phyloP scores from a whole-genome alignment of 1,284 basidiomycete species.

The Porodaedalea pini region DNA sequence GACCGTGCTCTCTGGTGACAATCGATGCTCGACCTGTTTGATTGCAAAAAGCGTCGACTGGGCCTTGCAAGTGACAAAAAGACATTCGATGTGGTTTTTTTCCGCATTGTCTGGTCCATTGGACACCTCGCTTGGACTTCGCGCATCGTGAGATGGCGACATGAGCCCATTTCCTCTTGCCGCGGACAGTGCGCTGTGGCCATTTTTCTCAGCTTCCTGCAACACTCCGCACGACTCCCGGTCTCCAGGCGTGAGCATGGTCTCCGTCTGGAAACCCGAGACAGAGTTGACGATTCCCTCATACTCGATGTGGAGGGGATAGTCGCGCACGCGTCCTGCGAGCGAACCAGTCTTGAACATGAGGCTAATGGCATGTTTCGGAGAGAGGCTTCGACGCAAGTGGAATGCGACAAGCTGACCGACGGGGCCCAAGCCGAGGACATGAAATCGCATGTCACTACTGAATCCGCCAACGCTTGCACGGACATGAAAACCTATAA shows the following conservation, averaged over 20 bases:
- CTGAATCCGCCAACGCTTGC: slow-evolving; percentile 8
- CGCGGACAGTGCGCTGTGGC: background rate
- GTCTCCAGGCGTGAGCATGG: slow-evolving; percentile 25
- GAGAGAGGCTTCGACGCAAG: slow-evolving; percentile 57
- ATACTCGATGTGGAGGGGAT: slow-evolving; percentile 44
- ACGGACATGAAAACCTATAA: slow-evolving; percentile 14
- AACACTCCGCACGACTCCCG: slow-evolving; percentile 19
- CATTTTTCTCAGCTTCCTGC: background rate
- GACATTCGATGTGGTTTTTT: slow-evolving; percentile 49
- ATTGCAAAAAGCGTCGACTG: slow-evolving; percentile 62
- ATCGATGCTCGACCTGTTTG: slow-evolving; percentile 55
- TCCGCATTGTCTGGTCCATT: background rate
- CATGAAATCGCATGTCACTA: slow-evolving; percentile 62
- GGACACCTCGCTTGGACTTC: background rate
- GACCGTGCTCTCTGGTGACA: slow-evolving; percentile 73
- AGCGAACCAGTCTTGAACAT: slow-evolving; percentile 51
- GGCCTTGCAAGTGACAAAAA: slow-evolving; percentile 85
- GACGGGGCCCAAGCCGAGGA: slow-evolving; percentile 76
- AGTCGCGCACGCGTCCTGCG: slow-evolving; percentile 32
- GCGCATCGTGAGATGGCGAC: background rate
- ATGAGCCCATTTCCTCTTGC: background rate
- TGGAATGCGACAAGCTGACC: slow-evolving; percentile 80
- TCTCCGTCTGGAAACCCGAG: slow-evolving; percentile 46
- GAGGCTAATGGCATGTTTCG: slow-evolving; percentile 58
- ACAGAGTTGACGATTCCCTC: slow-evolving; percentile 42